Evolutionary conservation across 2,329 filamentous ascomycete genomes (phyloP), one percentile per base, ranked within the genome.

Genomic region (Scortechinia acanthostroma): DNA sequence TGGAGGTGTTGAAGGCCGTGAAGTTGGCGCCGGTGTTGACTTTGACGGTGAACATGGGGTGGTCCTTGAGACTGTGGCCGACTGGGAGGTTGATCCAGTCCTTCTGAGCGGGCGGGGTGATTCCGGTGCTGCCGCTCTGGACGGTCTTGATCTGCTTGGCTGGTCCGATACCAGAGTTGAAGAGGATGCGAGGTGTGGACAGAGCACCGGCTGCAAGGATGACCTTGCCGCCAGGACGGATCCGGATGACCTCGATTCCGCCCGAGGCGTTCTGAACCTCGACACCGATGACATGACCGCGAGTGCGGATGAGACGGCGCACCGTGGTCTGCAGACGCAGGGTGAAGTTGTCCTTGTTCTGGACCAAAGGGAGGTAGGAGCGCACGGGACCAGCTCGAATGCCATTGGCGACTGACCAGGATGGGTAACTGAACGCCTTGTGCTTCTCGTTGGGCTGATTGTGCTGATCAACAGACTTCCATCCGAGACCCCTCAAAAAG

Each of bases 111-210:
- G 76, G 69, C 69, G 80, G 75, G 2, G 65, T 71, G 14, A 66
- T 52, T 0, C 72, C 73, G 49, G 80, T 76, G 1, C 58, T 58
- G 22, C 57, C 53, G 1, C 73, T 76, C 42, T 71, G 61, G 22
- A 80, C 75, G 13, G 77, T 56, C 17, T 67, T 56, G 20, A 82
- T 67, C 55, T 87, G 66, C 66, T 77, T 70, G 63, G 63, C 60
- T 19, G 80, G 81, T 3, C 83, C 85, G 50, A 86, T 88, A 51
- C 84, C 80, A 63, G 77, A 83, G 54, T 82, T 73, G 61, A 86
- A 70, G 2, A 88, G 71, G 42, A 89, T 66, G 61, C 85, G 85
- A 14, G 82, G 70, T 2, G 80, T 80, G n/a, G 81, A 81, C 49
- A 88, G 86, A 1, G 83, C 68, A 42, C 85, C 85, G 1, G 81